Conservation (phyloP, 768 basidiomycete genomes). For the Hygrocybe coccinea region DNA sequence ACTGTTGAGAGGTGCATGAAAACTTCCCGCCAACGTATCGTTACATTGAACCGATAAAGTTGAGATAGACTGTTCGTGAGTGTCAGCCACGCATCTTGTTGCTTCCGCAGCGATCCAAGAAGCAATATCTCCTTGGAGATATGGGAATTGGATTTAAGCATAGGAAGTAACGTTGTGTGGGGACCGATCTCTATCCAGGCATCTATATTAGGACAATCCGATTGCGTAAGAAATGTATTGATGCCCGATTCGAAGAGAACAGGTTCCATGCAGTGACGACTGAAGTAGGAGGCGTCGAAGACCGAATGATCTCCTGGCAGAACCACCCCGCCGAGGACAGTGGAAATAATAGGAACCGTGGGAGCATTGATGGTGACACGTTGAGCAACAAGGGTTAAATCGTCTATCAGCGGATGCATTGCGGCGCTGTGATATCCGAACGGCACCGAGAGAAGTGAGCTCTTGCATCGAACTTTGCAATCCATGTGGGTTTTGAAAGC, state of each 20-base stretch:
- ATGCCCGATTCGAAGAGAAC: constrained; percentile 54
- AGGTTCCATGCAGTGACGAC: constrained; percentile 53
- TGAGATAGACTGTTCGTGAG: constrained; percentile 43
- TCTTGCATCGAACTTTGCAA: constrained; percentile 32
- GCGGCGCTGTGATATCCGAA: constrained; percentile 66
- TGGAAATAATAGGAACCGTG: constrained; percentile 57
- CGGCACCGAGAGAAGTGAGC: constrained; percentile 45
- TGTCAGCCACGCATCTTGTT: constrained; percentile 40
- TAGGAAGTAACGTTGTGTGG: constrained; percentile 51
- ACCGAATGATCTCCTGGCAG: constrained; percentile 45
- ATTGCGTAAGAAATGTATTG: constrained; percentile 31
- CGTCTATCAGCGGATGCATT: constrained; percentile 54
- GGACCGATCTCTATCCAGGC: constrained; percentile 69
- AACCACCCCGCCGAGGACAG: constrained; percentile 51
- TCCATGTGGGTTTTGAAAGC: constrained; percentile 41
- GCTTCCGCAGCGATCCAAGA: constrained; percentile 48
- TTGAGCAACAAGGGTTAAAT: constrained; percentile 39
- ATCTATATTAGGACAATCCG: constrained; percentile 28
- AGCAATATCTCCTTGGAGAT: constrained; percentile 32
- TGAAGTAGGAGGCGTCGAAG: constrained; percentile 51
- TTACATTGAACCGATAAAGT: constrained; percentile 41
- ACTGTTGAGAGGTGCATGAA: constrained; percentile 43
- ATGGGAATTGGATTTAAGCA: constrained; percentile 43
- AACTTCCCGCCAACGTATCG: constrained; percentile 51
- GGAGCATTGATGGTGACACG: constrained; percentile 42